Base-by-base conservation (phyloP, 305 asterid species). In the Fraxinus latifolia region DNA sequence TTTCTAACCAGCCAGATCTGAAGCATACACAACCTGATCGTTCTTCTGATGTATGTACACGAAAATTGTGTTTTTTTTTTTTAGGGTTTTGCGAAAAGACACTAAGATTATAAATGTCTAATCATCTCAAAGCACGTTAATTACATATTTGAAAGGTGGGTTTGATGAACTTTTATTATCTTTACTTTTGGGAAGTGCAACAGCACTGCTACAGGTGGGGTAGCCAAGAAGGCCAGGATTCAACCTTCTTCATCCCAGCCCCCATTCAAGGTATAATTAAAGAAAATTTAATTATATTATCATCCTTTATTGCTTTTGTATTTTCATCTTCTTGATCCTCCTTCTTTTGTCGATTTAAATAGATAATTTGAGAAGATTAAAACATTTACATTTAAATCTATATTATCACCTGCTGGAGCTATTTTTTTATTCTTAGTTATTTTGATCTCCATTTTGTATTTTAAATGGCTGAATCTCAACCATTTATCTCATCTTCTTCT, bases 221-320 rank as follows among this genome's bases (percentile, higher is more conserved):
- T 80, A 75, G 77, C 90, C 39, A 94, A 94, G 91, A 94, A 88
- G 81, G 88, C 96, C 37, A 92, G 92, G 89, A 87, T 89, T 88
- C 94, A 90, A 85, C 84, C 90, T 68, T 82, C 91, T 80, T 84
- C 95, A 79, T 81, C 90, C 74, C 94, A 91, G 74, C 82, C 94
- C 65, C 87, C 90, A 74, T 89, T 91, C 85, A 94, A 94, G 98
- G 98, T 90, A 87, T 76, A 25, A 60, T 21, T 73, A 27, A 71
- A 81, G 47, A n/a, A 62, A 19, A 25, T 15, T 62, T 31, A 29
- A 17, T 29, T 5, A 33, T 82, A 17, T 44, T 19, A 33, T 39
- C 21, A 77, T 32, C 31, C 80, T 39, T 29, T 39, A 65, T 31
- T 36, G 77, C 27, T 29, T 15, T 9, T 65, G 3, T 65, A 23